Percentiles rank a stretch among this genome's conserved stretches.
Conservation (phyloP, 108 stramenopile species). For the Stephanodiscus triporus region DNA sequence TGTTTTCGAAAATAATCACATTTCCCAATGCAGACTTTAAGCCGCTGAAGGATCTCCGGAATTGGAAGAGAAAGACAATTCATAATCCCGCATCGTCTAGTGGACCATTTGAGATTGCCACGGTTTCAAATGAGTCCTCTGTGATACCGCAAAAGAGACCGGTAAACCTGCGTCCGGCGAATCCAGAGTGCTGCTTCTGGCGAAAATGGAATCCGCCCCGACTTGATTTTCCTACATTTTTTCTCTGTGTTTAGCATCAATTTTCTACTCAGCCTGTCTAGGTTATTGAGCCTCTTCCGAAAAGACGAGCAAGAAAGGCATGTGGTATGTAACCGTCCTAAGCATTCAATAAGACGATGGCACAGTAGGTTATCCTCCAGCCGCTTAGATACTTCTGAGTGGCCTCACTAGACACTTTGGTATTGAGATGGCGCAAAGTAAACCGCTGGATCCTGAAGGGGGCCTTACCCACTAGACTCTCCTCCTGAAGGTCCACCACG, state of each 20-base stretch:
- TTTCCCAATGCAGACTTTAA: not conserved
- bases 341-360: too few species aligned
- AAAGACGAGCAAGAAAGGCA: too few species aligned
- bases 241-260: not conserved
- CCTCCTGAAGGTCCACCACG: constrained; percentile 1
- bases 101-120: not conserved
- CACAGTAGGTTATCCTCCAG: not conserved
- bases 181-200: constrained; percentile 18
- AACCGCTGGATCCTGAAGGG: not conserved
- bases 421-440: not conserved
- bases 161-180: constrained; percentile 1
- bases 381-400: not conserved
- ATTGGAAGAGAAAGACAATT: not conserved
- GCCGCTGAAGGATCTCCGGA: not conserved
- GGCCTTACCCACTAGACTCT: not conserved
- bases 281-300: not conserved
- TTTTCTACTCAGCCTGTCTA: not conserved
- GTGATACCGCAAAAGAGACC: not conserved
- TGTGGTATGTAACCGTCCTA: too few species aligned
- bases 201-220: not conserved
- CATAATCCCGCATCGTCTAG: not conserved
- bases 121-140: not conserved
- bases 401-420: not conserved
- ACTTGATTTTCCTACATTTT: constrained; percentile 11
- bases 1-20: not conserved